Evolutionary conservation across 1,284 basidiomycete genomes (phyloP), one percentile per base, ranked within the genome.

Genomic region (Ustilago sp.): DNA sequence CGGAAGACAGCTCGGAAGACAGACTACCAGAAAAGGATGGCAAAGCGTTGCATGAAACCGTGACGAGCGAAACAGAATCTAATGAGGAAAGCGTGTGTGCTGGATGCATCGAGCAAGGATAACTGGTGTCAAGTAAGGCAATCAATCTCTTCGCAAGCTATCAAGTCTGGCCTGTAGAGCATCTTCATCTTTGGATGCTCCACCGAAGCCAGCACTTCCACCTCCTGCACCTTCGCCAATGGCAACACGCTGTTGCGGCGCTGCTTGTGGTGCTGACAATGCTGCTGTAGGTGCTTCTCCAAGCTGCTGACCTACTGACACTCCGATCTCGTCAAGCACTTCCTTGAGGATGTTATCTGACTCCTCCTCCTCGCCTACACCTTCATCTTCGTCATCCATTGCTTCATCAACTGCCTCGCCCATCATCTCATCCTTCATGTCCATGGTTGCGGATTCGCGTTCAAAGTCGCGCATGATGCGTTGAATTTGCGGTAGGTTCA

Each of bases 351-450:
- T 97, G 88, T 93, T 93, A 86, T 99, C 95, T 32, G 95, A 92
- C 83, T 98, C 96, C 79, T 94, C 93, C 81, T 98, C 95, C 87
- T 90, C 89, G 8, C 89, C 89, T 0, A 85, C 66, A 63, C 97
- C 95, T 41, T 85, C 84, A 59, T 95, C 95, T 77, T 83, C 94
- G 57, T 94, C 93, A 82, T 97, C 95, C 94, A 99, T 98, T 43
- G 95, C 95, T 83, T 98, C 96, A 87, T 99, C 97, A 9, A 99
- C 93, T 1, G 95, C 93, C 73, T 99, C 97, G 43, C 93, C 94
- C 96, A 99, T 99, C 93, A 99, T 97, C 87, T 98, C 96, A 87
- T 98, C 97, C 88, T 98, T 99, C 97, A 99, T 99, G 87, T 99
- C 96, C 97, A 99, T 99, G 86, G 93, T 93, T 11, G 93, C 91